Conservation (phyloP, 2,329 filamentous ascomycete species). For the Diplodia intermedia region DNA sequence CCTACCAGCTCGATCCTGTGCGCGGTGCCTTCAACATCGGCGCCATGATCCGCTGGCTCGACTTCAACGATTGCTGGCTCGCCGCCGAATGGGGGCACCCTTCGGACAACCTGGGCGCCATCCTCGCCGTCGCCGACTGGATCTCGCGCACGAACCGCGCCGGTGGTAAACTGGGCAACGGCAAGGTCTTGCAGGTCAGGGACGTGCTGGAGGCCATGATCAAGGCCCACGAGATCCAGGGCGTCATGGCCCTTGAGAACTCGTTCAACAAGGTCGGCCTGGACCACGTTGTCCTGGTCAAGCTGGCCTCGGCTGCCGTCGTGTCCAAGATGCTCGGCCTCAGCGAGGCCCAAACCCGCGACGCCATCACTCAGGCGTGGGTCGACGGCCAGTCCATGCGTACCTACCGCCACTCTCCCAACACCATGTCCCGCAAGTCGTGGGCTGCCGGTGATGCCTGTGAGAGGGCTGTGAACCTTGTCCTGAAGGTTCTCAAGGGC, state of each 20-base stretch:
- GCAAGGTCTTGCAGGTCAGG: slow-evolving; percentile 84
- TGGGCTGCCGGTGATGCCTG: slow-evolving; percentile 99
- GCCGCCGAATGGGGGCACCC: slow-evolving; percentile 99
- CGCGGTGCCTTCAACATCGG: slow-evolving; percentile 99
- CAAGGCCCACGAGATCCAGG: slow-evolving; percentile 99
- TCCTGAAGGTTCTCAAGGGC: slow-evolving; percentile 88
- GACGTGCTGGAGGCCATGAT: slow-evolving; percentile 98
- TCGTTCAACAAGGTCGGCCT: slow-evolving; percentile 98
- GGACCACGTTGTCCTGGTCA: slow-evolving; percentile 97
- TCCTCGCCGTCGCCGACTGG: slow-evolving; percentile 97
- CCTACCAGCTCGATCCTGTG: slow-evolving; percentile 92
- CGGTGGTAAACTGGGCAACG: slow-evolving; percentile 72
- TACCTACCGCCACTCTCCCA: slow-evolving; percentile 96
- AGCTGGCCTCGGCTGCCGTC: slow-evolving; percentile 93
- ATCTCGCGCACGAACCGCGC: slow-evolving; percentile 92
- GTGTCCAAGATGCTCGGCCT: slow-evolving; percentile 95
- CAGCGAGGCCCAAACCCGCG: slow-evolving; percentile 86
- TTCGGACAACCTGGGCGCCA: slow-evolving; percentile 96
- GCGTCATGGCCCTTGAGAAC: slow-evolving; percentile 94
- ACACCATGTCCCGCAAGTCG: slow-evolving; percentile 99
- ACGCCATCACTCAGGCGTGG: slow-evolving; percentile 96
- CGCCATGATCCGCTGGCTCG: slow-evolving; percentile 97
- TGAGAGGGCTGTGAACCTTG: slow-evolving; percentile 91
- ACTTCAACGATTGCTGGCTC: slow-evolving; percentile 99
- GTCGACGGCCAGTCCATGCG: slow-evolving; percentile 95